Evolutionary conservation across 345 rosid genomes (phyloP), one percentile per base, ranked within the genome.

Genomic region (Brassica incana): DNA sequence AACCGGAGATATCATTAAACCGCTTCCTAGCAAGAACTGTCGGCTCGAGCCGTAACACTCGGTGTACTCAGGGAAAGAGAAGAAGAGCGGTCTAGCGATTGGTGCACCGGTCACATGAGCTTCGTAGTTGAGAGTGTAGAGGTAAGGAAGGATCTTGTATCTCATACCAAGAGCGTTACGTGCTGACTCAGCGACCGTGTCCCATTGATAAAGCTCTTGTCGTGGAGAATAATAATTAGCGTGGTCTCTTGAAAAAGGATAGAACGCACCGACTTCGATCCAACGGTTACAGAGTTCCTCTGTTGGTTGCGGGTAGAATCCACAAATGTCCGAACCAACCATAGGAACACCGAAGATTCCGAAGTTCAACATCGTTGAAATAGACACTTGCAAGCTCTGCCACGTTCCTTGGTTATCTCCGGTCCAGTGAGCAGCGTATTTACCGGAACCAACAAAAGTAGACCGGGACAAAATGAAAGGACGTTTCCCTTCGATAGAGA

Each of bases 271-370:
- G 0, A 95, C 88, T 81, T 95, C 94, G 5, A 95, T 95, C 99
- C 99, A 95, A 10, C 98, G 91, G 77, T 95, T 95, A 78, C 99
- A 95, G 11, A 95, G 92, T 85, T 95, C 98, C 73, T 92, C 98
- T 0, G 98, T 90, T 2, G 97, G 94, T 45, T 85, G 87, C 23
- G 97, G 97, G 83, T 89, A 95, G 82, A 95, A 92, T 4, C 99
- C 99, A 40, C 98, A 95, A 64, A 95, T 95, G 72, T 92, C 98
- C 1, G 98, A 80, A 67, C 99, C 98, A 56, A 95, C 99, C 99
- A 95, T 95, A 0, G 98, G 93, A 74, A 95, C 90, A 11, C 98
- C 97, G 16, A 95, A 95, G 18, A 93, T 81, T 30, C 99, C 99
- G 7, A 95, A 95, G 72, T 93, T 95, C 77, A 95, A 69, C 93